Evolutionary conservation across 2,329 filamentous ascomycete species (phyloP).

Genomic region (Colletotrichum endophyticum): DNA sequence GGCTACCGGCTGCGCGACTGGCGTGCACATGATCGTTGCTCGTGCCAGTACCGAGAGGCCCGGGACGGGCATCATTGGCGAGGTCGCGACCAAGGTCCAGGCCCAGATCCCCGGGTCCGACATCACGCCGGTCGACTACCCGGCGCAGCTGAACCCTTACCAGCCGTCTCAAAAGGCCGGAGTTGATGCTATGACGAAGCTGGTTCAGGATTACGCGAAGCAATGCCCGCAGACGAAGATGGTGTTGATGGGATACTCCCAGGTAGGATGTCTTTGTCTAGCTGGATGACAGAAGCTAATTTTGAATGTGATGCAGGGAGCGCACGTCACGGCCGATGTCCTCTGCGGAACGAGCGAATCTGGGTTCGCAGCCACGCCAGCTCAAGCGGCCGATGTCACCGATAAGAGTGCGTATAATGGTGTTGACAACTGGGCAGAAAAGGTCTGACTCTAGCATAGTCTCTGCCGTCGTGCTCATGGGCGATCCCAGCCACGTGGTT

Average conservation of each 20-base stretch:
- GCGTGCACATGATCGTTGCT: conserved; percentile 44
- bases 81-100: conserved; percentile 34
- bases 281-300: not conserved
- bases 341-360: conserved; percentile 41
- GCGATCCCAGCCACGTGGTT: conserved; percentile 44
- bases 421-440: not conserved
- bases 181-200: conserved; percentile 31
- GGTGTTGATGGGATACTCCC: conserved; percentile 46
- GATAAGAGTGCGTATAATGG: conserved; percentile 26
- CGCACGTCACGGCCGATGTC: conserved; percentile 40
- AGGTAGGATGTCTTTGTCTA: conserved; percentile 28
- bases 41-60: conserved; percentile 39
- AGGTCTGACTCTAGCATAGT: conserved; percentile 28
- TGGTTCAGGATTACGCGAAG: conserved; percentile 36
- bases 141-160: conserved; percentile 35
- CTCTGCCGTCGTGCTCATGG: conserved; percentile 43
- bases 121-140: conserved; percentile 40
- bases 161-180: conserved; percentile 38
- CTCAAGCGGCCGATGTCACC: conserved; percentile 31
- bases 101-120: conserved; percentile 35
- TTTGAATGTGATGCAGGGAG: conserved; percentile 30
- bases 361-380: conserved; percentile 25
- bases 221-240: conserved; percentile 42
- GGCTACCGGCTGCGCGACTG: conserved; percentile 32
- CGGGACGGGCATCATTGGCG: conserved; percentile 37